Evolutionary conservation across 129 eudicot species (phyloP).

Genomic region (Ambrosia trifida): DNA sequence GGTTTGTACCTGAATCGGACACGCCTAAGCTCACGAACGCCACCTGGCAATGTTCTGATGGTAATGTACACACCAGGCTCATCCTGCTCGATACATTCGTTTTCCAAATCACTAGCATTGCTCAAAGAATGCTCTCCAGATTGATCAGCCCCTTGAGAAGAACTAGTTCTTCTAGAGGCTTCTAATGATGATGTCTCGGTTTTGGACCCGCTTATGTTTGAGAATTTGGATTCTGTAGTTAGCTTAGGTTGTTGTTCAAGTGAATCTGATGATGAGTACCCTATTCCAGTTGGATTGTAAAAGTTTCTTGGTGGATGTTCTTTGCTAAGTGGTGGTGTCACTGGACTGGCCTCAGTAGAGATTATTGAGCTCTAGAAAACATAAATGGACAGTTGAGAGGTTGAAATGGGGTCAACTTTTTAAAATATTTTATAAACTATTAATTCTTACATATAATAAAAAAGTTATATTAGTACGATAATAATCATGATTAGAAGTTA

Average conservation of each 20-base stretch:
- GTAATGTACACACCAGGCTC: conserved; percentile 96
- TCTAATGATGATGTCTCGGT: conserved; percentile 71
- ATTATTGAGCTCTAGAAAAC: conserved; percentile 46
- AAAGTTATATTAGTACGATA: not conserved
- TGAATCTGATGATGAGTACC: conserved; percentile 69
- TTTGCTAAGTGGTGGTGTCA: conserved; percentile 66
- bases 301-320: conserved; percentile 55
- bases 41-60: conserved; percentile 72
- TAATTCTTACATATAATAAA: not conserved
- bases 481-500: no score
- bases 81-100: conserved; percentile 94
- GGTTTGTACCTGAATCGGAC: conserved; percentile 77
- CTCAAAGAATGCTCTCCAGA: conserved; percentile 75
- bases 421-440: not conserved
- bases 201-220: conserved; percentile 71
- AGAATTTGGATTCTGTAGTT: conserved; percentile 67
- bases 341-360: conserved; percentile 62
- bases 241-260: conserved; percentile 54
- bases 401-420: not conserved
- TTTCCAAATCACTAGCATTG: conserved; percentile 76
- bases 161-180: conserved; percentile 76
- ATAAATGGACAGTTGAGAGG: not conserved
- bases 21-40: conserved; percentile 86
- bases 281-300: conserved; percentile 34
- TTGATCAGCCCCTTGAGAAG: conserved; percentile 60